Conservation (phyloP, 306 rosid genomes). For the Trifolium dubium region DNA sequence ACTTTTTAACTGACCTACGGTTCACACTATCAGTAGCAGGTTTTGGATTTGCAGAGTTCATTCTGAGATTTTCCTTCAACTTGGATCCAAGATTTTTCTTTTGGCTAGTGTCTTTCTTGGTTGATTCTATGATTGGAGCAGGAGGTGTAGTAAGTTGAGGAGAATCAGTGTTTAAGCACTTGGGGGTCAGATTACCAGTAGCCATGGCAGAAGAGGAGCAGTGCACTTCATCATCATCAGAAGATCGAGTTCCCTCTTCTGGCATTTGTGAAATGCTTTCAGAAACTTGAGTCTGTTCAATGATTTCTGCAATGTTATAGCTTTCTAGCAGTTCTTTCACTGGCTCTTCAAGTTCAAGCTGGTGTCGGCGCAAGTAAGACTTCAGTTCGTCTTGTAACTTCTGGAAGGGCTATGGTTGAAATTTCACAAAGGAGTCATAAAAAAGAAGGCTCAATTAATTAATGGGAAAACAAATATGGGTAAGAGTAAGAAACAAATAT, state of each 20-base stretch:
- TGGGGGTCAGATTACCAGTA: constrained; percentile 60
- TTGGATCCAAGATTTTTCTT: constrained; percentile 48
- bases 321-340: constrained; percentile 66
- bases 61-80: constrained; percentile 48
- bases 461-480: background rate
- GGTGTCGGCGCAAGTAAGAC: constrained; percentile 58
- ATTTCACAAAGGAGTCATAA: constrained; percentile 12
- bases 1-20: constrained; percentile 51
- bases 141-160: constrained; percentile 42
- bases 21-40: constrained; percentile 47
- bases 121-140: constrained; percentile 40
- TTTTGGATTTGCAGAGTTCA: constrained; percentile 53
- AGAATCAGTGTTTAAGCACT: constrained; percentile 53
- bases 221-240: constrained; percentile 75
- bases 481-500: background rate
- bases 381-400: constrained; percentile 67
- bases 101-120: constrained; percentile 49
- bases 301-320: constrained; percentile 50
- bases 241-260: constrained; percentile 69
- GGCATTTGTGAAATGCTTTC: constrained; percentile 66
- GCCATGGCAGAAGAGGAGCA: constrained; percentile 52
- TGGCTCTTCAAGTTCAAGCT: constrained; percentile 55
- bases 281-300: constrained; percentile 62
- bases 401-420: constrained; percentile 62
- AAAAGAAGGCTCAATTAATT: constrained; percentile 10